Evolutionary conservation across 805 yeast genomes (phyloP).

Genomic region (Cyberlindnera maritima): DNA sequence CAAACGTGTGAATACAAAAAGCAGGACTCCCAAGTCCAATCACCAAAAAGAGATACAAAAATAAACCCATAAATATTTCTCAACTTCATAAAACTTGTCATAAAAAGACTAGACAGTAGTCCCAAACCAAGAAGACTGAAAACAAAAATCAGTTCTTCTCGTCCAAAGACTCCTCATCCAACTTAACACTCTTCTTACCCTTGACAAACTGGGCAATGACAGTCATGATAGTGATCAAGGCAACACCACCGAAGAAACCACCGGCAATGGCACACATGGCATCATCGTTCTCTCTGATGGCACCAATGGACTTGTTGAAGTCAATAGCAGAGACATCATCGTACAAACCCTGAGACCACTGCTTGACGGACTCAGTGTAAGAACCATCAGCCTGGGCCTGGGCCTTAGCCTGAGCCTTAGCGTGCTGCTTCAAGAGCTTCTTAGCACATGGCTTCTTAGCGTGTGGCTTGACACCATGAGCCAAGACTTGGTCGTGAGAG

Average conservation of each 20-base stretch:
- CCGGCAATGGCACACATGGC: conserved; percentile 14
- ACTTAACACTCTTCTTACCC: conserved; percentile 1
- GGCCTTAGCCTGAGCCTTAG: not conserved
- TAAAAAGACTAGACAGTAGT: no score
- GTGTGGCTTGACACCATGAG: conserved; percentile 8
- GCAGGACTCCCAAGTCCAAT: no score
- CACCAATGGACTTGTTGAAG: conserved; percentile 14
- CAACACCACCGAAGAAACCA: conserved; percentile 11
- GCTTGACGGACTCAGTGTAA: conserved; percentile 4
- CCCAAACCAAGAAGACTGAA: not conserved
- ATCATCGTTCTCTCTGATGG: conserved; percentile 8
- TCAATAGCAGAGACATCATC: conserved; percentile 16
- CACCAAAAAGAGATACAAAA: no score
- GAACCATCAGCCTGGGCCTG: not conserved
- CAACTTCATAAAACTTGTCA: no score
- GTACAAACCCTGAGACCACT: conserved; percentile 14
- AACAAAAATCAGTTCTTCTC: conserved; percentile 12
- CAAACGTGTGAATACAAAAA: no score
- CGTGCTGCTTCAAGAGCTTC: conserved; percentile 1
- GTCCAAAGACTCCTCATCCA: conserved; percentile 4
- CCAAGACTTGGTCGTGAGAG: not conserved
- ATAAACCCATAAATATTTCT: no score
- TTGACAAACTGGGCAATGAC: conserved; percentile 1
- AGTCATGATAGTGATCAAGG: conserved; percentile 6
- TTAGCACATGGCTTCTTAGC: conserved; percentile 4